Evolutionary conservation across 305 asterid genomes (phyloP).

Genomic region (Euphrasia arctica): DNA sequence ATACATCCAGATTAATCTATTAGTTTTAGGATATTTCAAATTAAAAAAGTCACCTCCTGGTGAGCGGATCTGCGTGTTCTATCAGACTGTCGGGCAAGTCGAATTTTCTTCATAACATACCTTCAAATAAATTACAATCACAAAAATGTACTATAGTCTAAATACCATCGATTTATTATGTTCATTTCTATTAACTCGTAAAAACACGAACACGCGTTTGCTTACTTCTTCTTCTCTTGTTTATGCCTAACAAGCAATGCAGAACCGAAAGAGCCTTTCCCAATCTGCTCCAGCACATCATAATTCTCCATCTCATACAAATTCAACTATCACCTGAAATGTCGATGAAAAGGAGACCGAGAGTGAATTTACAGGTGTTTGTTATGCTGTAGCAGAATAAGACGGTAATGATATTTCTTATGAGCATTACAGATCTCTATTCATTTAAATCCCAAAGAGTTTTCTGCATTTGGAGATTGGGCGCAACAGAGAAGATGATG

Average conservation of each 20-base stretch:
- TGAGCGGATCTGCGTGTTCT: conserved; percentile 98
- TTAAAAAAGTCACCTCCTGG: conserved; percentile 71
- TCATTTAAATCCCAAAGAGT: not conserved
- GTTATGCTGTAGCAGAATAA: too few species aligned
- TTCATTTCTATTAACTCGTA: not conserved
- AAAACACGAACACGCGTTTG: not conserved
- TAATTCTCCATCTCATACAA: conserved; percentile 68
- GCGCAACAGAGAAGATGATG: too few species aligned
- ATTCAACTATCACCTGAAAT: conserved; percentile 6
- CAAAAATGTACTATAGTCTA: not conserved
- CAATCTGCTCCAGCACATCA: conserved; percentile 90
- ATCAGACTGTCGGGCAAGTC: conserved; percentile 96
- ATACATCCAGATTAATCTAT: not conserved
- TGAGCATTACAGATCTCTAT: not conserved
- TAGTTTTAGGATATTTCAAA: not conserved
- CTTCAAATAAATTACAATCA: conserved; percentile 32
- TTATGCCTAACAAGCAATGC: conserved; percentile 93
- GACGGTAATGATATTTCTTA: not conserved
- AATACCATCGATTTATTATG: conserved; percentile 1
- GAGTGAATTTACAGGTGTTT: not conserved
- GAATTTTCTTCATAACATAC: conserved; percentile 97
- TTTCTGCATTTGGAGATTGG: not conserved
- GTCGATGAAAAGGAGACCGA: too few species aligned
- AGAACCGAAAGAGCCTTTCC: conserved; percentile 94
- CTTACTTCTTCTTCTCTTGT: conserved; percentile 92